Percentiles rank a stretch among this genome's conserved stretches.
These are phyloP conservation scores for Calonectria pseudoturangicola DNA, from an alignment of 2,329 filamentous ascomycete species.

Conservation along the genomic window DNA sequence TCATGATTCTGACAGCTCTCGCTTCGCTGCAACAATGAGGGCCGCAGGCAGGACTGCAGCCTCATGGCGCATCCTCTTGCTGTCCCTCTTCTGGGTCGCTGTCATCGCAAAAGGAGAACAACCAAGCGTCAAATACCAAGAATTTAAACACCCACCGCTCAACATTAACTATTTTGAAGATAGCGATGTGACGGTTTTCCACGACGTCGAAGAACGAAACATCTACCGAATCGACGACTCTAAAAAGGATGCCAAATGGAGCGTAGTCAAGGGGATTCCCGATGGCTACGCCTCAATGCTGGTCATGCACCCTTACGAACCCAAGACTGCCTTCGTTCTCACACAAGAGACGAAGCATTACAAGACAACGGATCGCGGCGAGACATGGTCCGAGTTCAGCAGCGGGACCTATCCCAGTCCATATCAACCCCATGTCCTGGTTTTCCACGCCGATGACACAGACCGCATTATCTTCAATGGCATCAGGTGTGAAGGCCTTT, in stretches of 20 bases:
- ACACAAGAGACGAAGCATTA: constrained; percentile 83
- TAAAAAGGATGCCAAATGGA: constrained; percentile 81
- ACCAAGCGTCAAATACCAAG: constrained; percentile 78
- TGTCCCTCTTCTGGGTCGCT: constrained; percentile 66
- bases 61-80: constrained; percentile 70
- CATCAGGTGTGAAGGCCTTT: constrained; percentile 78
- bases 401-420: constrained; percentile 75
- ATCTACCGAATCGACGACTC: constrained; percentile 88
- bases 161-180: constrained; percentile 94
- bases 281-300: constrained; percentile 78
- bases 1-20: constrained; percentile 64
- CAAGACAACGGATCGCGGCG: constrained; percentile 87
- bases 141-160: constrained; percentile 79
- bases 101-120: constrained; percentile 75
- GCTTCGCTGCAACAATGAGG: constrained; percentile 71
- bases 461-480: constrained; percentile 91
- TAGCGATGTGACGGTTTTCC: constrained; percentile 86
- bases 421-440: constrained; percentile 72
- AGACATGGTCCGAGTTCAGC: constrained; percentile 86
- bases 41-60: constrained; percentile 67
- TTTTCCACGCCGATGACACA: constrained; percentile 89
- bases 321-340: constrained; percentile 86
- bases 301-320: constrained; percentile 85
- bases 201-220: constrained; percentile 77
- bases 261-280: constrained; percentile 77